A percentile compares a stretch with the other conserved stretches of the same genome.
These are phyloP conservation scores for Castanea crenata DNA, from an alignment of 306 rosid genomes.

Conservation along the genomic window DNA sequence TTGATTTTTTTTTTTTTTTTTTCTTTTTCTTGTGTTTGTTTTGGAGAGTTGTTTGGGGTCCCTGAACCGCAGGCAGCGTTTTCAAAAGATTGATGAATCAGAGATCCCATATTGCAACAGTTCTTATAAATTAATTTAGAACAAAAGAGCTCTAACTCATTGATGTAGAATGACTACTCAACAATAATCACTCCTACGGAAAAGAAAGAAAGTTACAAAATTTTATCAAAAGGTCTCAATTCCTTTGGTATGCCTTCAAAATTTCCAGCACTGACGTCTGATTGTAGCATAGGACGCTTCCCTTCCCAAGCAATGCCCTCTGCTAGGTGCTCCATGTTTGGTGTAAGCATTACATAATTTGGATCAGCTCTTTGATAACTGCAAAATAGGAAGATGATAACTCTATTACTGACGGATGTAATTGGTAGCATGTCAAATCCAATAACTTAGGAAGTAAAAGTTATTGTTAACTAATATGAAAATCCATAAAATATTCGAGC, in stretches of 20 bases:
- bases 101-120: neutral
- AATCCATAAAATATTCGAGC: neutral
- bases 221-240: conserved; percentile 61
- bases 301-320: conserved; percentile 86
- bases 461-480: conserved; percentile 1
- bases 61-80: neutral
- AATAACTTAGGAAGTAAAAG: neutral
- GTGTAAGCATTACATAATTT: conserved; percentile 88
- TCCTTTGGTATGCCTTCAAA: conserved; percentile 82
- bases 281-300: conserved; percentile 71
- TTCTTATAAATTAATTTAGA: neutral
- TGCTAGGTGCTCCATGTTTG: conserved; percentile 84
- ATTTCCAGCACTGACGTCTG: conserved; percentile 70
- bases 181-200: no score
- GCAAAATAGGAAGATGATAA: conserved; percentile 24
- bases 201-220: conserved; percentile 40
- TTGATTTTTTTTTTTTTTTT: no score
- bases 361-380: conserved; percentile 99
- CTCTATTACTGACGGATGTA: neutral
- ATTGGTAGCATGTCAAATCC: conserved; percentile 1
- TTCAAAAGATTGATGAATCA: neutral
- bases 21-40: no score
- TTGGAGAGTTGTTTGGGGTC: neutral
- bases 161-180: neutral
- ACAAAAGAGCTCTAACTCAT: neutral